Conservation (phyloP, 192 early-diverging fungal genomes). For the Mortierella claussenii region DNA sequence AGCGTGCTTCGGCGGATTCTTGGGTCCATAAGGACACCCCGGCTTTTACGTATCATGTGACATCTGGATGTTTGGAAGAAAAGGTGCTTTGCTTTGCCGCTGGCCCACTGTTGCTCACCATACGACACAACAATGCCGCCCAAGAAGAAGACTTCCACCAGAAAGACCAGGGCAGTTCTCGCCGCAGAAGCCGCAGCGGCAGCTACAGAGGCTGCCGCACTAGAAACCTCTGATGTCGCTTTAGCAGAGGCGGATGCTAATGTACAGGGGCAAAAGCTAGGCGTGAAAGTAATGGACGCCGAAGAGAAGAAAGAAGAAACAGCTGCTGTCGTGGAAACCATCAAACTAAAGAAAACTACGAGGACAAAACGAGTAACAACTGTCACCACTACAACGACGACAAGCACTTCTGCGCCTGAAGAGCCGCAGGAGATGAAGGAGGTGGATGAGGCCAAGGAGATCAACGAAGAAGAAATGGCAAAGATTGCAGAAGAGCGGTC, state of each 20-base stretch:
- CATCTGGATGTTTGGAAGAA: no score
- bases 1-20: no score
- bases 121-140: slow-evolving; percentile 44
- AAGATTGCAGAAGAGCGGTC: background rate
- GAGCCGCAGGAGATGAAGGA: background rate
- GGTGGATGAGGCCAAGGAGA: background rate
- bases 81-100: no score
- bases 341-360: slow-evolving; percentile 3
- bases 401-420: background rate
- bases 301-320: slow-evolving; percentile 8
- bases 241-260: background rate
- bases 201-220: background rate
- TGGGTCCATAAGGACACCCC: no score
- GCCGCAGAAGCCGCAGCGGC: slow-evolving; percentile 13
- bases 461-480: background rate
- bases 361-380: slow-evolving; percentile 1
- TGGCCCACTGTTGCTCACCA: no score
- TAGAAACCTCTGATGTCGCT: background rate
- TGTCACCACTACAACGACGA: slow-evolving; percentile 7
- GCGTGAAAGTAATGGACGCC: background rate
- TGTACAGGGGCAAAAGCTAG: background rate
- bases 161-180: slow-evolving; percentile 31
- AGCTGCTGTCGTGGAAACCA: background rate
- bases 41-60: no score
- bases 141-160: slow-evolving; percentile 31